Base-by-base conservation (phyloP, 2,329 filamentous ascomycete species). In the Botrytis squamosa region DNA sequence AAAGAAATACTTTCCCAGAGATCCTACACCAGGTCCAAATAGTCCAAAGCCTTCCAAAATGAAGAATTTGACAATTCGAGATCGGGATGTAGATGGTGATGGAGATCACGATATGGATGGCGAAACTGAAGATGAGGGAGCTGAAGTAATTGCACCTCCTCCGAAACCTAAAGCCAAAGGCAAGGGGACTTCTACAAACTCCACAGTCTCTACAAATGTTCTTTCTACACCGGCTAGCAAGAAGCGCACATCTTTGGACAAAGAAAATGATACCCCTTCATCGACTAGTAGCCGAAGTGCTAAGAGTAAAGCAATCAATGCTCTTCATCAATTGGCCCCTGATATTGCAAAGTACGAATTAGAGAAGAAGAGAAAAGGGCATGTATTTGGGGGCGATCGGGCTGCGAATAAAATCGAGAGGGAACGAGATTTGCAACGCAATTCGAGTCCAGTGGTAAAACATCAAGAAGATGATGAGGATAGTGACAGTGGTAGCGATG, bases 311-410 rank as follows among this genome's bases (percentile, higher is more conserved):
- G 96, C 96, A 20, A 84, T 92, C n/a, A 89, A 90, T 49, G 90
- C 89, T 76, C 84, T 98, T 12, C 93, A 96, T 71, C 88, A 89
- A 52, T 85, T 95, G 73, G 94, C 93, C 0, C 88, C 91, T 0
- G 96, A 99, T 80, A 94, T 98, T 79, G 92, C 91, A 3, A 85
- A 97, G 46, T 99, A 96, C 80, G 92, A 98, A 80, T 97, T 96
- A 81, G 96, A 99, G 83, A 94, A 89, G 85, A 98, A 97, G 84
- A 90, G 96, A 81, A 75, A 89, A 85, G 68, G 85, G 81, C 4
- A 74, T 65, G 85, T 86, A 0, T 91, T 89, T 86, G 89, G 90
- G 38, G 89, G 89, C 36, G 91, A 90, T 79, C 85, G 89, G 68
- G 89, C 89, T 1, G 86, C 88, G 3, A 87, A 90, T 72, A 82